These are phyloP conservation scores for Candida gigantensis DNA, from an alignment of 1,139 yeast genomes.

Conservation along the genomic window DNA sequence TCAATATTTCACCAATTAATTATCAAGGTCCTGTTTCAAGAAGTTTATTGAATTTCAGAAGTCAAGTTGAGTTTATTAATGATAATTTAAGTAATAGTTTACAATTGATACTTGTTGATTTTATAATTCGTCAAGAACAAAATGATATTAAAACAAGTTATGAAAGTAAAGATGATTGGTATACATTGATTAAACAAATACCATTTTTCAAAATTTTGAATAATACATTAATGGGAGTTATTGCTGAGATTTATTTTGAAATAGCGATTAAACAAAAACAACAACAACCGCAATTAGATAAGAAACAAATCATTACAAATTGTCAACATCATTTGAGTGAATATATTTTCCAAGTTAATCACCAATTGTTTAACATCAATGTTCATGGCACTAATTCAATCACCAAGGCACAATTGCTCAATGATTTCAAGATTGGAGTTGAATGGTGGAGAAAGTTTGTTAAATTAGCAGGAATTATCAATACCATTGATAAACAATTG, in stretches of 20 bases:
- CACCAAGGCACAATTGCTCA: constrained; percentile 34
- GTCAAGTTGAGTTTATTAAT: constrained; percentile 59
- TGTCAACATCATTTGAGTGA: constrained; percentile 40
- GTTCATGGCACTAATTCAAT: constrained; percentile 46
- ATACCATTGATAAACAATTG: constrained; percentile 35
- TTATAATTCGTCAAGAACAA: constrained; percentile 57
- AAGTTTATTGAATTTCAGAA: constrained; percentile 63
- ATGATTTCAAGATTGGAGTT: constrained; percentile 43
- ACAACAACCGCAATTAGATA: constrained; percentile 14
- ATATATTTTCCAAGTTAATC: constrained; percentile 40
- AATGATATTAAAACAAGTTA: constrained; percentile 36
- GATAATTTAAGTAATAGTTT: constrained; percentile 54
- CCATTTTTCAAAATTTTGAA: constrained; percentile 60
- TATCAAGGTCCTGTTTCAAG: constrained; percentile 73
- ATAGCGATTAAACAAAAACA: constrained; percentile 34
- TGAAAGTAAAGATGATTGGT: constrained; percentile 56
- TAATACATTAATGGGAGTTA: constrained; percentile 46
- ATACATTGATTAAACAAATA: constrained; percentile 49
- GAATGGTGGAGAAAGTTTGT: constrained; percentile 45
- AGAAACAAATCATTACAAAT: constrained; percentile 29
- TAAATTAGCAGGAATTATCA: constrained; percentile 36
- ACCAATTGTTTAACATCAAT: constrained; percentile 43
- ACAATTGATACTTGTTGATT: constrained; percentile 54
- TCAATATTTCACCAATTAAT: constrained; percentile 57
- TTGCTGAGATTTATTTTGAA: constrained; percentile 45